Evolutionary conservation across 78 protist genomes (phyloP).

Genomic region (Cavenderia fasciculata): DNA sequence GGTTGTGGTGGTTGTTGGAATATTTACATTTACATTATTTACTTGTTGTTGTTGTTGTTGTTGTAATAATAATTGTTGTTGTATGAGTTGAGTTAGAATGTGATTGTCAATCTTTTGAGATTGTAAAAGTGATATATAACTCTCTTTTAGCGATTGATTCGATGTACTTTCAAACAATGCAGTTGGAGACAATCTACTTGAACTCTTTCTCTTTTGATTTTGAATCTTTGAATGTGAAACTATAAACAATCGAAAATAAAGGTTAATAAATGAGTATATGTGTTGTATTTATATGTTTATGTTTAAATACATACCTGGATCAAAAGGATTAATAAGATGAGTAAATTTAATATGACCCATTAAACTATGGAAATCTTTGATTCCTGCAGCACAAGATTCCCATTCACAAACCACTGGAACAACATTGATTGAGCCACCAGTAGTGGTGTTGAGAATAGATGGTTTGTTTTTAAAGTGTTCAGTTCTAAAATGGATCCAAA

Average conservation of each 20-base stretch:
- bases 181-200: too few species aligned
- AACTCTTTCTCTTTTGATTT: too few species aligned
- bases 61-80: background rate
- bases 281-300: background rate
- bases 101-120: too few species aligned
- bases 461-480: slow-evolving; percentile 60
- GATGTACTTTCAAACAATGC: too few species aligned
- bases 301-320: slow-evolving; percentile 27
- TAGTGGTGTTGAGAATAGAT: background rate
- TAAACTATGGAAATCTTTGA: slow-evolving; percentile 48
- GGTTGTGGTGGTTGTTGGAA: background rate
- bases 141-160: too few species aligned
- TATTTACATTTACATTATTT: background rate
- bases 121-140: too few species aligned
- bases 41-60: background rate
- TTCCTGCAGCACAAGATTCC: slow-evolving; percentile 41
- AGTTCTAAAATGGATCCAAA: slow-evolving; percentile 77
- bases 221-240: slow-evolving; percentile 8
- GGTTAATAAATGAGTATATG: background rate
- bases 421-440: background rate
- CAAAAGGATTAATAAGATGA: slow-evolving; percentile 68
- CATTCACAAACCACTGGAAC: slow-evolving; percentile 43
- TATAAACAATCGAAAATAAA: too few species aligned
- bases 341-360: slow-evolving; percentile 53
- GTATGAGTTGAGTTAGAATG: too few species aligned